Evolutionary conservation across 1,284 basidiomycete genomes (phyloP).

Genomic region (Marasmius tenuissimus): DNA sequence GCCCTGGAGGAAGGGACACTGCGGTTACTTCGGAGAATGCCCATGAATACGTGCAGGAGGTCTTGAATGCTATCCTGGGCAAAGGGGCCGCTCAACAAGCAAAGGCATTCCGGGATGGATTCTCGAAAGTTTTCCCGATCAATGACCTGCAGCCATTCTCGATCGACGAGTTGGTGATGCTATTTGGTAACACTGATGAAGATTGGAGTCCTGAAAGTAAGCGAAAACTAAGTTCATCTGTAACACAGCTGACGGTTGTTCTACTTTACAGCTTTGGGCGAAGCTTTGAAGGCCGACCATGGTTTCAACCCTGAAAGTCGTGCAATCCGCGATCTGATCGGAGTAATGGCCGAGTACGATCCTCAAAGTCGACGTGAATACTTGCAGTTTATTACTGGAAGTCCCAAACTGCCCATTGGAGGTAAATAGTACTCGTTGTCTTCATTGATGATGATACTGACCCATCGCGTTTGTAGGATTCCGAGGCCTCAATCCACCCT

Average conservation of each 20-base stretch:
- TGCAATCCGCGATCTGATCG: constrained; percentile 85
- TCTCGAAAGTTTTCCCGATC: constrained; percentile 94
- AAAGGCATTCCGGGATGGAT: constrained; percentile 86
- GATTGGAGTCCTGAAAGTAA: constrained; percentile 90
- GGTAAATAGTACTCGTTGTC: constrained; percentile 45
- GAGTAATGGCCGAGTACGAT: constrained; percentile 85
- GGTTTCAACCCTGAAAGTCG: constrained; percentile 95
- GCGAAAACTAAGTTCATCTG: constrained; percentile 27
- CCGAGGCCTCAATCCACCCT: constrained; percentile 88
- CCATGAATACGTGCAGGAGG: constrained; percentile 82
- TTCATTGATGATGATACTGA: background rate
- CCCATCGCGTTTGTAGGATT: constrained; percentile 61
- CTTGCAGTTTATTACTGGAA: constrained; percentile 97
- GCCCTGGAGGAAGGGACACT: constrained; percentile 78
- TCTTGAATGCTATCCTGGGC: constrained; percentile 82
- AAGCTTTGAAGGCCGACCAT: constrained; percentile 95
- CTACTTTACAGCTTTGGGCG: constrained; percentile 68
- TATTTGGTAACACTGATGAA: constrained; percentile 94
- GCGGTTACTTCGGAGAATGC: constrained; percentile 85
- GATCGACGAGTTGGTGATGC: constrained; percentile 88
- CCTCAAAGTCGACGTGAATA: constrained; percentile 78
- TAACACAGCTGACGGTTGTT: constrained; percentile 14
- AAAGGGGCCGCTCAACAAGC: constrained; percentile 75
- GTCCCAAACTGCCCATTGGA: constrained; percentile 91
- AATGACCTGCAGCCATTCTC: constrained; percentile 90